Evolutionary conservation across 257 asterid genomes (phyloP), one percentile per base, ranked within the genome.

Genomic region (Solanum etuberosum): DNA sequence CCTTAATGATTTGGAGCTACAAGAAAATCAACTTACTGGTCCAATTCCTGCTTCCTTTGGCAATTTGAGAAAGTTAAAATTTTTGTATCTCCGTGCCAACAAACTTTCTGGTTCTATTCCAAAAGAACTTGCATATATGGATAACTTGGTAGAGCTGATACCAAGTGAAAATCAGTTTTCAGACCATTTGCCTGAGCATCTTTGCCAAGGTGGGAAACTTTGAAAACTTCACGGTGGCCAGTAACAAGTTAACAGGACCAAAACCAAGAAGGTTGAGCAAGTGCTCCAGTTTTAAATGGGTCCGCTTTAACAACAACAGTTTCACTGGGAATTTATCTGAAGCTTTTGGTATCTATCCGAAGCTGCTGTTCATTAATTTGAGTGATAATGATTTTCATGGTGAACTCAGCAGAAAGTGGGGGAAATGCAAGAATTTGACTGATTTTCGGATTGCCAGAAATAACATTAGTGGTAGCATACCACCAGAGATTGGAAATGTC

Each of bases 41-140:
- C 4, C 27, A 0, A 21, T 59, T 59, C 63, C 63, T 0, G 4
- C 10, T 21, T 6, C 27, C 1, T 20, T 21, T 7, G 67, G 67
- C 27, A 7, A 59, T 21, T 59, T 59, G 12, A 59, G 12, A 3
- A 3, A 8, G 2, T 21, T 20, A 0, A 2, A 8, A 0, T 3
- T 0, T 1, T 0, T 59, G 29, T 3, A 2, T 4, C 68, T 59
- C 3, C 2, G 0, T 23, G 2, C 13, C 3, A 59, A 61, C 31
- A 9, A 61, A 61, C 31, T 61, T 61, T 61, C 3, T 61, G 31
- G 15, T 61, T 0, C 6, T 1, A 59, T 59, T 59, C 67, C 67
- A 1, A 59, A 4, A 3, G 67, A 8, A 8, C 5, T 57, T 54
- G 4, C 57, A 48, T 48, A 48, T 5, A 0, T 48, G 3, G 57